Conservation (phyloP, 2,329 filamentous ascomycete genomes). For the Trichoderma asperellum region DNA sequence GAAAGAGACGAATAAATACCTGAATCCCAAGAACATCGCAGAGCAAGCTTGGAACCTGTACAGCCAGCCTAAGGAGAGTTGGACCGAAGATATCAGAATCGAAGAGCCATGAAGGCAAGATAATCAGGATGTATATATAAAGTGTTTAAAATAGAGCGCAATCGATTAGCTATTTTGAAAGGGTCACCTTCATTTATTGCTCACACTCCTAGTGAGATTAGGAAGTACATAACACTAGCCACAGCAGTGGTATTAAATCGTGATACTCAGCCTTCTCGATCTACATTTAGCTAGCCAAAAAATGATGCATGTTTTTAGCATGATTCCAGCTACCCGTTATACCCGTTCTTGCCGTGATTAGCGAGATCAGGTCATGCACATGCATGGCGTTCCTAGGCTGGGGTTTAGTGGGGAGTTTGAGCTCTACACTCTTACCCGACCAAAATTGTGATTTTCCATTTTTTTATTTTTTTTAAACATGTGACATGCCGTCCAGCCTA, state of each 20-base stretch:
- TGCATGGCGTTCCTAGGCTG: neutral
- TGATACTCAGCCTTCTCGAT: too few relatives aligned
- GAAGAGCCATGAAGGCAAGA: neutral
- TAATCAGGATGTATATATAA: neutral
- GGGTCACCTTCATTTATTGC: neutral
- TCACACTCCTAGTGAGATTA: neutral
- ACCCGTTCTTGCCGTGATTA: neutral
- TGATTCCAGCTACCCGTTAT: neutral
- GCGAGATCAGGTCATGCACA: neutral
- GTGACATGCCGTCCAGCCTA: too few relatives aligned
- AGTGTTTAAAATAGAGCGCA: neutral
- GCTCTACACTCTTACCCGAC: neutral
- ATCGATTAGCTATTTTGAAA: neutral
- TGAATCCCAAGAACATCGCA: constrained; percentile 33
- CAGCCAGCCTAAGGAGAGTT: constrained; percentile 25
- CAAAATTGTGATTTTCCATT: too few relatives aligned
- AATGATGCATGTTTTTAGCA: neutral
- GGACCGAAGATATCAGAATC: constrained; percentile 25
- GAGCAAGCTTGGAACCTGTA: constrained; percentile 31
- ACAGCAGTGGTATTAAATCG: neutral
- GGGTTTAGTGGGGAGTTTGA: neutral
- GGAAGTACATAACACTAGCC: too few relatives aligned
- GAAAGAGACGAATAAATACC: constrained; percentile 13
- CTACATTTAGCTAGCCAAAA: neutral
- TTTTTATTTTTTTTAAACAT: too few relatives aligned